A percentile compares a stretch with the other conserved stretches of the same genome.
These are phyloP conservation scores for Trebouxia gelatinosa DNA, from an alignment of 163 green algal species.

Conservation along the genomic window DNA sequence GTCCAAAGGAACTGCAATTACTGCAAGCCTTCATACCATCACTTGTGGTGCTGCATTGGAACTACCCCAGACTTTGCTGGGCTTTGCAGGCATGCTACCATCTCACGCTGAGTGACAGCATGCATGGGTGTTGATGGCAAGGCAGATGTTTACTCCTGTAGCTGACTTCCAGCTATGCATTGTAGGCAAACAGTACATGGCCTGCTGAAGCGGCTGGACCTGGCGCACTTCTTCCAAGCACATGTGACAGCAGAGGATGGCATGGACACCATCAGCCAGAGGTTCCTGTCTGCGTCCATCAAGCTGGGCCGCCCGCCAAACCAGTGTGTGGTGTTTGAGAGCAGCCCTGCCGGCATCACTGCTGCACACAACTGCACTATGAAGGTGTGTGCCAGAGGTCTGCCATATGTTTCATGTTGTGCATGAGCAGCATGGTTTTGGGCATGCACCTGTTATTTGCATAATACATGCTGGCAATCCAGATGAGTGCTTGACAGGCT, in stretches of 20 bases:
- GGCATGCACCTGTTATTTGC: too few relatives aligned
- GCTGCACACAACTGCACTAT: constrained; percentile 93
- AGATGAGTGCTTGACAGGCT: too few relatives aligned
- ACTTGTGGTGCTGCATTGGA: neutral
- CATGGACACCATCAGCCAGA: constrained; percentile 79
- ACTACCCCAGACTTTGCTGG: too few relatives aligned
- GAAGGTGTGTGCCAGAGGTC: too few relatives aligned
- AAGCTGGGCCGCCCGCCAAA: constrained; percentile 80
- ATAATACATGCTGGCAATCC: too few relatives aligned
- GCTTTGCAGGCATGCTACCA: neutral
- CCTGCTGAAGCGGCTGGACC: constrained; percentile 59
- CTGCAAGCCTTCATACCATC: neutral
- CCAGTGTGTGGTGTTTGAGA: constrained; percentile 84
- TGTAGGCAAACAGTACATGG: constrained; percentile 41
- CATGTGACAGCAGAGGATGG: constrained; percentile 81
- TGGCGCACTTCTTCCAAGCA: constrained; percentile 62
- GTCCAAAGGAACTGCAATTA: neutral
- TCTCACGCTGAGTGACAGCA: too few relatives aligned
- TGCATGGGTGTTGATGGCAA: neutral
- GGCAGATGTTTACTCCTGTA: neutral
- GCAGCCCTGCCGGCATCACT: constrained; percentile 66
- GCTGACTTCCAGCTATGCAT: neutral
- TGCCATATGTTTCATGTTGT: too few relatives aligned
- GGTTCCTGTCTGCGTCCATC: constrained; percentile 80
- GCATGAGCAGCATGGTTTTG: too few relatives aligned